Evolutionary conservation across 352 stramenopile genomes (phyloP), one percentile per base, ranked within the genome.

Genomic region (Phytophthora pluvialis): DNA sequence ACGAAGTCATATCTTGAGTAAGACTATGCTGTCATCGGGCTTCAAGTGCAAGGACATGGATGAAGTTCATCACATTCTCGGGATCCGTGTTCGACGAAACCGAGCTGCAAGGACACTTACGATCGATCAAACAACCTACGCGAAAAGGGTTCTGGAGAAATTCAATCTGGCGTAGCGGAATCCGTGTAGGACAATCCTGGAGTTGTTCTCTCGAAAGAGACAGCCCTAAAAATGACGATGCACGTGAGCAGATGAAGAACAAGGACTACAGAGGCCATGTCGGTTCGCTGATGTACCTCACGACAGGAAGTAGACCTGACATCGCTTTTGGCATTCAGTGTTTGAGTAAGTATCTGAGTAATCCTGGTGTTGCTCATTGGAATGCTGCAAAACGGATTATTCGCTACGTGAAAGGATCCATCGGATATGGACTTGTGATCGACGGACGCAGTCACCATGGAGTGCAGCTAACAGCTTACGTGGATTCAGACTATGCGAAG

Each of bases 11-110:
- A n/a, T n/a, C n/a, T n/a, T n/a, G 21, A 56, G 58, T 8, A 60
- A 64, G 18, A 26, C 3, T 0, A 58, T 61, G 39, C 21, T 64
- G 12, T 2, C 28, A 11, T 47, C 44, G 3, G 53, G 25, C 1
- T 70, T 70, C 12, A 60, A 44, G 12, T 56, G 21, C 31, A 64
- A 64, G 46, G 52, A 70, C 12, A 3, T n/a, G n/a, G n/a, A n/a
- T n/a, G n/a, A n/a, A n/a, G n/a, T n/a, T n/a, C n/a, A n/a, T n/a
- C n/a, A n/a, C n/a, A n/a, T n/a, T n/a, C n/a, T n/a, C n/a, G n/a
- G n/a, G n/a, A n/a, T n/a, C n/a, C n/a, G n/a, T n/a, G n/a, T n/a
- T n/a, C n/a, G n/a, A n/a, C n/a, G n/a, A n/a, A n/a, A n/a, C n/a
- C n/a, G n/a, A n/a, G n/a, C n/a, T n/a, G n/a, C n/a, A n/a, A n/a